phyloP scores from a whole-genome alignment of 768 basidiomycete species.

The Tricholoma matsutake region DNA sequence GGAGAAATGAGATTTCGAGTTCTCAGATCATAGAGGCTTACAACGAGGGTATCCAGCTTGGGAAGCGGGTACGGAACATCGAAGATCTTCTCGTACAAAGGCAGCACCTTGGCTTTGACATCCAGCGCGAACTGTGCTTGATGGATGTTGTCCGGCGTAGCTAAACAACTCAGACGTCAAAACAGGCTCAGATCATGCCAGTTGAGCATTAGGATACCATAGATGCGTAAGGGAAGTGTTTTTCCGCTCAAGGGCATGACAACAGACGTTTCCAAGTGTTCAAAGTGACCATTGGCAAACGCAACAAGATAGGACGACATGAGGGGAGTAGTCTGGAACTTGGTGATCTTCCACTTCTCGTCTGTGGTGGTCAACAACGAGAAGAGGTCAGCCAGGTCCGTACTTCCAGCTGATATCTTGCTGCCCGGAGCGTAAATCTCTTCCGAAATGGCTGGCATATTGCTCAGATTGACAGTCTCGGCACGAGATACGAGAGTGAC shows the following conservation, averaged over 20 bases:
- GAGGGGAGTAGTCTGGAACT: slow-evolving; percentile 76
- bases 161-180: slow-evolving; percentile 31
- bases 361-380: slow-evolving; percentile 36
- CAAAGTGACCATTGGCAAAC: slow-evolving; percentile 79
- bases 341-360: slow-evolving; percentile 74
- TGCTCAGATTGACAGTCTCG: slow-evolving; percentile 76
- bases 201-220: slow-evolving; percentile 45
- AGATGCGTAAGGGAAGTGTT: slow-evolving; percentile 79
- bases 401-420: slow-evolving; percentile 23
- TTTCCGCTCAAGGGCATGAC: slow-evolving; percentile 77
- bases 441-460: slow-evolving; percentile 79
- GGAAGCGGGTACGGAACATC: slow-evolving; percentile 91
- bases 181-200: not conserved
- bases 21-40: slow-evolving; percentile 28
- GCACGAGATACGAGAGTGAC: slow-evolving; percentile 80
- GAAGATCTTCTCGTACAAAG: slow-evolving; percentile 93
- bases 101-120: slow-evolving; percentile 76
- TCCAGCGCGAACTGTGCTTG: slow-evolving; percentile 88
- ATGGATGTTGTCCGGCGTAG: slow-evolving; percentile 76
- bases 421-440: slow-evolving; percentile 37
- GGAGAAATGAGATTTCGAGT: not conserved
- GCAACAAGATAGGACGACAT: slow-evolving; percentile 92
- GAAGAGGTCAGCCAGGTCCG: slow-evolving; percentile 40
- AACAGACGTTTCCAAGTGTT: slow-evolving; percentile 70
- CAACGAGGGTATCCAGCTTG: slow-evolving; percentile 91